Conservation (phyloP, 208 protist genomes). For the Trypanosoma lewisi region DNA sequence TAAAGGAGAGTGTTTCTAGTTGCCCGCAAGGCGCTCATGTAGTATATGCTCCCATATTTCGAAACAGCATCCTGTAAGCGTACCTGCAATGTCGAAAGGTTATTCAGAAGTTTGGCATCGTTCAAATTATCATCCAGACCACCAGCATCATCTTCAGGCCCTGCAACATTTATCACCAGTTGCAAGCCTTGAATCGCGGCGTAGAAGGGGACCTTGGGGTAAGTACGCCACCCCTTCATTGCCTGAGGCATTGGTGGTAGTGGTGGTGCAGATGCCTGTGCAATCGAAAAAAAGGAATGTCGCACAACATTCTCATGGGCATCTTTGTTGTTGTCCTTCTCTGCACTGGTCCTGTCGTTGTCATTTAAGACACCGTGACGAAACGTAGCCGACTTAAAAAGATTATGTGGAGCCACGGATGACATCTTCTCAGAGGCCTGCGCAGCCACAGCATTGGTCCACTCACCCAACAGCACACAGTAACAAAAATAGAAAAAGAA, state of each 20-base stretch:
- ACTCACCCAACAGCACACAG: neutral
- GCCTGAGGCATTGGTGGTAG: neutral
- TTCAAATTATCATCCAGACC: conserved; percentile 10
- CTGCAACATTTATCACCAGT: conserved; percentile 33
- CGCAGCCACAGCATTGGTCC: neutral
- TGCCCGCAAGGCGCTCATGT: conserved; percentile 25
- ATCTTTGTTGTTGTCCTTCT: neutral
- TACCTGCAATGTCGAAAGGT: conserved; percentile 25
- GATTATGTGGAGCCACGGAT: neutral
- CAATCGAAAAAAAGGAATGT: conserved; percentile 3
- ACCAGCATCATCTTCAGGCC: conserved; percentile 8
- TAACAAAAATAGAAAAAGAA: neutral
- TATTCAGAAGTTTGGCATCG: conserved; percentile 3
- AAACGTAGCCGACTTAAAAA: conserved; percentile 20
- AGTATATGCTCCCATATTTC: conserved; percentile 35
- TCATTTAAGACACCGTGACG: conserved; percentile 15
- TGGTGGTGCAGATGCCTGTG: neutral
- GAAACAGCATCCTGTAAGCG: conserved; percentile 13
- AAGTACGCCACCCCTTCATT: conserved; percentile 8
- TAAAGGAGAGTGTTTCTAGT: conserved; percentile 18
- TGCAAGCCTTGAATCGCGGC: conserved; percentile 37
- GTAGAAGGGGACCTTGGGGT: conserved; percentile 57
- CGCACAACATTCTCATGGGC: neutral
- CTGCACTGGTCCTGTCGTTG: neutral
- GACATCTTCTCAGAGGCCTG: neutral